Evolutionary conservation across 805 yeast genomes (phyloP), one percentile per base, ranked within the genome.

Genomic region (Starmerella khaoyaiensis): DNA sequence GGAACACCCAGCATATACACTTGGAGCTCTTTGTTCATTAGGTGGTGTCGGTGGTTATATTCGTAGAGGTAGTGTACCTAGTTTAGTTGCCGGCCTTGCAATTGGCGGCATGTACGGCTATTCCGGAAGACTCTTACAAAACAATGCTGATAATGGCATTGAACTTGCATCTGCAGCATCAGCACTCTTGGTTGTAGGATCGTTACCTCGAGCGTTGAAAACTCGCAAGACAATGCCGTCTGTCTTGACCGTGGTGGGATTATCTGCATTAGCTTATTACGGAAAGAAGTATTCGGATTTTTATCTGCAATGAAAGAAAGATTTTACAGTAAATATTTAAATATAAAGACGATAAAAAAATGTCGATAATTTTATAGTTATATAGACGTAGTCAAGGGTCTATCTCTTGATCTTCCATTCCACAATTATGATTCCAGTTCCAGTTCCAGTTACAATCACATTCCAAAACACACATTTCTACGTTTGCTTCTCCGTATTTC

Each of bases 1-100:
- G 90, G 93, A 80, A 61, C 90, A 79, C 56, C 86, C 84, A 39
- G 74, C 82, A 37, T 72, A 65, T 49, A 74, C 86, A 16, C 65
- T 79, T 49, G 72, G 83, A 18, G 80, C 75, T 11, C 68, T 79
- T 45, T 65, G 79, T 50, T 66, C 76, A 37, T 55, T 71, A 37
- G 90, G 90, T 37, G 93, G 90, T 34, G 46, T 71, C 27, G 68
- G 74, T 59, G 90, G 90, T 27, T 80, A 62, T 58, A 61, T 62
- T 37, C 73, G 74, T 36, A 78, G 79, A 49, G 71, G 77, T 10
- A 80, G 94, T 2, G 53, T 76, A 25, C 93, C 93, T 17, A 82
- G 94, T 0, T 65, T 86, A 37, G 60, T 73, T 33, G 94, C 87
- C 1, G 96, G 96, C n/a, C 41, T 61, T 5, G 47, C 50, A 2